phyloP scores from a whole-genome alignment of 208 protist genomes.

The Zelonia costaricensis region DNA sequence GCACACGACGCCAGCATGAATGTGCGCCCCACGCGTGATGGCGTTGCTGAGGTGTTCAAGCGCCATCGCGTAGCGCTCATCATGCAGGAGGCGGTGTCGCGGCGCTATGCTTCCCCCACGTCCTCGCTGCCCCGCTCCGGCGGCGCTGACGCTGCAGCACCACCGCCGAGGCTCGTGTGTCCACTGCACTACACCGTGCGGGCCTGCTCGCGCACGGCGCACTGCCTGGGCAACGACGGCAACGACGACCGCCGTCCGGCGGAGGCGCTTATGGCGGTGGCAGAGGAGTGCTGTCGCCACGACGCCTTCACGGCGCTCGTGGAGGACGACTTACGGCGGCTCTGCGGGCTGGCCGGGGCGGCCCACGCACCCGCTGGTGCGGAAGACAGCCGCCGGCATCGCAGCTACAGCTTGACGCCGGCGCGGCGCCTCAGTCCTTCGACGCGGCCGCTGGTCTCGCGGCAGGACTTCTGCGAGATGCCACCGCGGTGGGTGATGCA shows the following conservation, averaged over 20 bases:
- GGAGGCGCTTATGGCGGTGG: conserved; percentile 4
- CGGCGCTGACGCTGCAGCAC: background rate
- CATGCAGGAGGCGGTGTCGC: conserved; percentile 11
- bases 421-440: background rate
- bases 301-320: conserved; percentile 10
- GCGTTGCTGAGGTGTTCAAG: conserved; percentile 34
- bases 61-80: background rate
- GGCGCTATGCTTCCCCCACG: background rate
- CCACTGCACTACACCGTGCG: conserved; percentile 28
- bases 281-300: conserved; percentile 27
- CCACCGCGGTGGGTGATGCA: conserved; percentile 73
- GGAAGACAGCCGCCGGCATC: too few species aligned
- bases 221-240: too few species aligned
- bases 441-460: conserved; percentile 9
- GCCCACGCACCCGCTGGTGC: background rate
- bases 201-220: conserved; percentile 20
- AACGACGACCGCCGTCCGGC: too few species aligned
- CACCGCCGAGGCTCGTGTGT: background rate
- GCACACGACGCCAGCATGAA: conserved; percentile 29
- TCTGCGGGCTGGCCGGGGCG: conserved; percentile 11
- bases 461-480: conserved; percentile 49
- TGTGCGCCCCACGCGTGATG: conserved; percentile 37
- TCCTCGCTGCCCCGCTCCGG: background rate
- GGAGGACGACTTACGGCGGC: conserved; percentile 8
- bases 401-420: too few species aligned